Conservation (phyloP, 257 asterid species). For the Solanum sitiens region DNA sequence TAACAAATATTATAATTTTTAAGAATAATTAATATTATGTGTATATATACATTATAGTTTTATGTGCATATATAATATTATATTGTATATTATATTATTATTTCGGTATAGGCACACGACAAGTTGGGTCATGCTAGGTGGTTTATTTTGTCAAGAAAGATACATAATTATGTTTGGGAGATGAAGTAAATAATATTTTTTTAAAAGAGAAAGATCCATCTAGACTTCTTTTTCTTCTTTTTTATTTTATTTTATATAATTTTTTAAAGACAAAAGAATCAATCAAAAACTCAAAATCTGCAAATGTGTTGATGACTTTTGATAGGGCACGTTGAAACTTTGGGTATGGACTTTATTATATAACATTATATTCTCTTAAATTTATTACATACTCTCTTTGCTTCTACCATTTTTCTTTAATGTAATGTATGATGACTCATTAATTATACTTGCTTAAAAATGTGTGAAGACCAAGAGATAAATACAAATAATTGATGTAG, state of each 20-base stretch:
- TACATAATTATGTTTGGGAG: slow-evolving; percentile 12
- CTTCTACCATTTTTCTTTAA: neutral
- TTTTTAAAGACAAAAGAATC: slow-evolving; percentile 12
- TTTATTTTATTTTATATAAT: neutral
- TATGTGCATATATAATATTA: neutral
- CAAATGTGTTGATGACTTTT: slow-evolving; percentile 2
- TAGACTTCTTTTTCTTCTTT: neutral
- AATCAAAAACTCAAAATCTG: slow-evolving; percentile 3
- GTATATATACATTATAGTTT: neutral
- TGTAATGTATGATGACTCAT: neutral
- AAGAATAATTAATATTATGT: neutral
- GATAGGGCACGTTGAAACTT: slow-evolving; percentile 1
- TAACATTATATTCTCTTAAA: neutral
- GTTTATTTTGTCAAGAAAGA: slow-evolving; percentile 11
- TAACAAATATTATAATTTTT: neutral
- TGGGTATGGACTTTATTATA: neutral
- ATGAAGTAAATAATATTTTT: neutral
- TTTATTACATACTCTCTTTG: neutral
- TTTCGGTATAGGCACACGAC: slow-evolving; percentile 47
- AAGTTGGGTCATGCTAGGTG: slow-evolving; percentile 25
- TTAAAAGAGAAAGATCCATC: slow-evolving; percentile 30
- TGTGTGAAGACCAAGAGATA: neutral
- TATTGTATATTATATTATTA: slow-evolving; percentile 3
- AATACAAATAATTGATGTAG: neutral
- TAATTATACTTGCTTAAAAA: neutral